Percentiles rank a stretch among this genome's conserved stretches.
Conservation (phyloP, 2,329 filamentous ascomycete species). For the Akanthomyces dipterigenus region DNA sequence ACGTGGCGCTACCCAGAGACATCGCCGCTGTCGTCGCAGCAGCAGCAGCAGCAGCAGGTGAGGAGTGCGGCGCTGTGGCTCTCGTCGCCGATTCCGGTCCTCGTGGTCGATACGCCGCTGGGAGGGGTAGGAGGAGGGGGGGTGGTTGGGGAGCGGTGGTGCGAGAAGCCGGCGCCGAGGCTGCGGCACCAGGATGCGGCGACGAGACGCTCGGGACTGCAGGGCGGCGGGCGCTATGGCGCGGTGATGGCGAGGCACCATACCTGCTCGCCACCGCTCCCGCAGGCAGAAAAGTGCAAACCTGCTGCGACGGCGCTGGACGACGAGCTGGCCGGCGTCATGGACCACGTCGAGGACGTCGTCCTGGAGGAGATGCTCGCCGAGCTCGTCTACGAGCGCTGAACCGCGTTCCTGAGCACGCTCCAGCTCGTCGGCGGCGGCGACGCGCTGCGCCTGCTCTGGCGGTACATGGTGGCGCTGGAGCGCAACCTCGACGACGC, state of each 20-base stretch:
- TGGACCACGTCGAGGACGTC: neutral
- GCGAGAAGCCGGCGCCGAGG: neutral
- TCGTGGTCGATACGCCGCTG: neutral
- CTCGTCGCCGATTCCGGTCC: slow-evolving; percentile 1
- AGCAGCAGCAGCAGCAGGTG: neutral
- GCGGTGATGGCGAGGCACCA: neutral
- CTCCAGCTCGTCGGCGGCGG: slow-evolving; percentile 15
- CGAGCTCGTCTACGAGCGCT: slow-evolving; percentile 21
- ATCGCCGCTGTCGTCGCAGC: neutral
- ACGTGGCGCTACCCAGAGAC: slow-evolving; percentile 14
- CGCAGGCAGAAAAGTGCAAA: neutral
- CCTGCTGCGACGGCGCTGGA: neutral
- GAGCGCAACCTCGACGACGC: slow-evolving; percentile 21
- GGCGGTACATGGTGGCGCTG: slow-evolving; percentile 18
- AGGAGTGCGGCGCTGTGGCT: neutral
- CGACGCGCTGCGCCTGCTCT: slow-evolving; percentile 15
- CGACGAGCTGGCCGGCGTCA: neutral
- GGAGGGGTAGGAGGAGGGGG: neutral
- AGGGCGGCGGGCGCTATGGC: neutral
- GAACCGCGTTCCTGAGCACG: slow-evolving; percentile 18
- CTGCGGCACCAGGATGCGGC: slow-evolving; percentile 13
- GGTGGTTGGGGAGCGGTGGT: neutral
- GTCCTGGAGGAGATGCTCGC: slow-evolving; percentile 14
- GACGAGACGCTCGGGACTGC: slow-evolving; percentile 1
- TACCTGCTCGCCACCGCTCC: neutral